Base-by-base conservation (phyloP, 1,284 basidiomycete species). In the Irpex rosettiformis region DNA sequence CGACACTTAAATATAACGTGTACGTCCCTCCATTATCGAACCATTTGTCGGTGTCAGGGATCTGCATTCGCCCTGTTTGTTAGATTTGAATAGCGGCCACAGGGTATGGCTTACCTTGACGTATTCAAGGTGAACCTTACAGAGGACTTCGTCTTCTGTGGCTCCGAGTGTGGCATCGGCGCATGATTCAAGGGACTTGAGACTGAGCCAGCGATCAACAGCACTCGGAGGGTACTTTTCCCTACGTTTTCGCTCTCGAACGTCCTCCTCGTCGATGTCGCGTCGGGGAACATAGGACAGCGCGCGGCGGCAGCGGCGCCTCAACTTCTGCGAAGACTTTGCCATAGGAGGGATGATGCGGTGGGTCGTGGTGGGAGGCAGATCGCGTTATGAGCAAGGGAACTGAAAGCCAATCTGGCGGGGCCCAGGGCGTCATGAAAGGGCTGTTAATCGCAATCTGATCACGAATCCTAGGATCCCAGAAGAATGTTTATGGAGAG, bases 391-490 rank as follows among this genome's bases (percentile, higher is more conserved):
- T 37, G 30, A 33, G 30, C 3, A 33, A 16, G 16, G 33, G 16
- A 16, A 2, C 33, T 37, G 33, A 37, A 37, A 37, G 48, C 48
- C 48, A 51, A 28, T 51, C 48, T 51, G 6, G 18, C 21, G 25
- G 43, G 43, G 11, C 27, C 48, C 27, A 45, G 13, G 48, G 48
- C 48, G 48, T 51, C 21, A 51, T 51, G 48, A 51, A 51, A 11
- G 22, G 11, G 24, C 16, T 28, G 24, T 27, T 29, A 51, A 51
- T 51, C 48, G 24, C 22, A 28, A 51, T 51, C 48, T 51, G 48
- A 51, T 51, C 48, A 51, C 48, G 27, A 51, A 51, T 51, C 22
- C 48, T 51, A 51, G 48, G 25, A 51, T 51, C 25, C 48, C 10
- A 51, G 48, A 51, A 51, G 48, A 51, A 51, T 51, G 48, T 2